Base-by-base conservation (phyloP, 305 asterid species). In the Plantago coronopus region DNA sequence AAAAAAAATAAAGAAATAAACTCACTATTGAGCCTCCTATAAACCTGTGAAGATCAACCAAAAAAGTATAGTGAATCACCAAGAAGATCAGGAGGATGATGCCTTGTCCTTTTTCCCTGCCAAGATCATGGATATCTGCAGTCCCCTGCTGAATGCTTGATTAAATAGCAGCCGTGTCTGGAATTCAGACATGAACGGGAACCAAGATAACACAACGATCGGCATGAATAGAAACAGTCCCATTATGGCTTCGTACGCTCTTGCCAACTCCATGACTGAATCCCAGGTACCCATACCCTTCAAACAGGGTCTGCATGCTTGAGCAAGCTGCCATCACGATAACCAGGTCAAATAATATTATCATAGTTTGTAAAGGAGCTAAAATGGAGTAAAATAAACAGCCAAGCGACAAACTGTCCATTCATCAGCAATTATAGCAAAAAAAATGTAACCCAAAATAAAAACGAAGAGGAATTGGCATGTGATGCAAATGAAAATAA, bases 201-300 rank as follows among this genome's bases (percentile, higher is more conserved):
- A 53, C 58, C 58, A 53, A 23, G 58, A 53, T 2, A 53, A 22
- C 20, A 53, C 40, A 13, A 53, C 58, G 5, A 53, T 18, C 10
- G 58, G 58, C 58, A 53, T 53, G 58, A 53, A 53, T 23, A 53
- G 15, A 16, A 53, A 53, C 58, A 53, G 31, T 53, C 58, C 58
- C 58, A 53, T 53, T 53, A 53, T 53, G 20, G 58, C 58, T 53
- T 53, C 58, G 19, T 53, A 53, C 13, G 58, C 58, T 53, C 58
- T 53, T 11, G 58, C 27, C 31, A 53, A 53, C 58, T 53, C 58
- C 58, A 53, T 53, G 15, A 53, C 58, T 1, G 58, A 53, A 53
- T 53, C 58, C 58, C 58, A 53, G n/a, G 25, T 16, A 22, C 58
- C 58, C 20, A 53, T 53, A 15, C 58, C 58, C 42, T 53, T 53